Evolutionary conservation across 768 basidiomycete genomes (phyloP), one percentile per base, ranked within the genome.

Genomic region (Amanita phalloides): DNA sequence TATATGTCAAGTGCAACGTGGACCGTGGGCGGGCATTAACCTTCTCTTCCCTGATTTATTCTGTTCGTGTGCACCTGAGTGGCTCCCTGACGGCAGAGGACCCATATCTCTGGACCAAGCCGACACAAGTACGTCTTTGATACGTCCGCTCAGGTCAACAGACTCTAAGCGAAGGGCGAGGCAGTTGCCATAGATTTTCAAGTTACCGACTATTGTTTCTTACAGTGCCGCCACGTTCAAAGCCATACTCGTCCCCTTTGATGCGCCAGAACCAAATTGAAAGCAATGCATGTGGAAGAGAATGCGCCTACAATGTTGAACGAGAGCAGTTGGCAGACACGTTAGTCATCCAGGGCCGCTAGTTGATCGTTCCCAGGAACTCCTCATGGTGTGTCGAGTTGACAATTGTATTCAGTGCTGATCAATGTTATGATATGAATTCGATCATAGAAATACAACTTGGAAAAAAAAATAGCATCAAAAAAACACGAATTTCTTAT

Each of bases 1-100:
- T 36, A 45, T 26, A 45, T 11, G 32, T n/a, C 10, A 33, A 1
- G 38, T 45, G 43, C 51, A 52, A 45, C 51, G 51, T 45, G 51
- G 41, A 13, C 13, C 21, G n/a, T 17, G 30, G 30, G n/a, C 20
- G 51, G 51, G 32, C 6, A 23, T n/a, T n/a, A 37, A 45, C 51
- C 51, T 51, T 17, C 23, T 44, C 4, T 43, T 44, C 39, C 41
- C 17, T 51, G 33, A 37, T 52, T 41, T 14, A 23, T 43, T 28
- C 33, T 32, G 26, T 42, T 45, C 33, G 17, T 10, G n/a, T 32
- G 10, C 3, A 32, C 11, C 41, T 17, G 48, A 48, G 21, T 32
- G 7, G n/a, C 8, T 17, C 48, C 36, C 26, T 52, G 35, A 36
- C 44, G 35, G 51, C 51, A 52, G 32, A 20, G 32, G 13, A 23